These are phyloP conservation scores for Coleophoma crateriformis DNA, from an alignment of 2,329 filamentous ascomycete species.

Conservation along the genomic window DNA sequence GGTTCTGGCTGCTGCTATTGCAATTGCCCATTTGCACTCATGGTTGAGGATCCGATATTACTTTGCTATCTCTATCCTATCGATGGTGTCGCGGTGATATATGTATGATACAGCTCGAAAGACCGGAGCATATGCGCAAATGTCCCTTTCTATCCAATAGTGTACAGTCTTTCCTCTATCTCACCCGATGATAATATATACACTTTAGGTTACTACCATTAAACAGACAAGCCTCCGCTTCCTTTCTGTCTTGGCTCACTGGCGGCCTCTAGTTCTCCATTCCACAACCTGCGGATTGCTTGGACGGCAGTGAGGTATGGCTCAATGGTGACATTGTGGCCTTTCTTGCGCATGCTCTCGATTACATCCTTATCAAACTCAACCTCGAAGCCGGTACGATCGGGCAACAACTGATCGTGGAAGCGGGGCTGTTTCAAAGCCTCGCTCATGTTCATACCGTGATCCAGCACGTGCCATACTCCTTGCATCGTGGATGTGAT, in stretches of 20 bases:
- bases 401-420: slow-evolving; percentile 79
- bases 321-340: slow-evolving; percentile 67
- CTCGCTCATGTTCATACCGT: slow-evolving; percentile 48
- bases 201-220: neutral
- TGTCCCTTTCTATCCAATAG: too few relatives aligned
- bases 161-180: too few relatives aligned
- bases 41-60: too few relatives aligned
- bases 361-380: slow-evolving; percentile 60
- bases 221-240: slow-evolving; percentile 28
- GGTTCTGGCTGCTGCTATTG: too few relatives aligned
- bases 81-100: too few relatives aligned
- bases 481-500: slow-evolving; percentile 74
- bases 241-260: slow-evolving; percentile 70
- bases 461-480: slow-evolving; percentile 67
- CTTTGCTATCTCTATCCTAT: too few relatives aligned
- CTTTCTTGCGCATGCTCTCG: slow-evolving; percentile 54
- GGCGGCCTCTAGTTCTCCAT: slow-evolving; percentile 72
- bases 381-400: slow-evolving; percentile 62
- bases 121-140: too few relatives aligned
- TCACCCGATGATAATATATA: too few relatives aligned
- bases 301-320: slow-evolving; percentile 65
- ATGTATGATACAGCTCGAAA: too few relatives aligned
- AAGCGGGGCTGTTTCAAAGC: slow-evolving; percentile 64
- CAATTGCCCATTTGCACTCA: too few relatives aligned
- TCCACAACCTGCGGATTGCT: slow-evolving; percentile 51